These are phyloP conservation scores for Pythium sp. DNA, from an alignment of 352 stramenopile genomes.

Conservation along the genomic window DNA sequence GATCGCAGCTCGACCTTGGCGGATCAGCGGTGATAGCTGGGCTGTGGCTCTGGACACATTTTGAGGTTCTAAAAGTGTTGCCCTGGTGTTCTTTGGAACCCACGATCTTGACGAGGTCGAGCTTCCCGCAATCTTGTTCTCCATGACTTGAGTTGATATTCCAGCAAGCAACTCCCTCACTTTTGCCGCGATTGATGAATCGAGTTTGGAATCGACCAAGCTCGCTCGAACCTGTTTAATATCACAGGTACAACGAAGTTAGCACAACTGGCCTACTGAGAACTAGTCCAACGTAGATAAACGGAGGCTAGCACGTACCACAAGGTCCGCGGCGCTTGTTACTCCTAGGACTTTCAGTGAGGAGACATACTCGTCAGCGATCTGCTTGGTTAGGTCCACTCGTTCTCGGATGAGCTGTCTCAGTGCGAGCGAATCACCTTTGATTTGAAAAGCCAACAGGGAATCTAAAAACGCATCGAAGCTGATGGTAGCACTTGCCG, in stretches of 20 bases:
- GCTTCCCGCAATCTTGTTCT: neutral
- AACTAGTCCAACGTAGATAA: neutral
- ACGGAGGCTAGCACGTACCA: conserved; percentile 18
- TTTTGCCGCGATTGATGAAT: conserved; percentile 25
- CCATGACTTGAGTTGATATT: neutral
- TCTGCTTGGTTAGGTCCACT: conserved; percentile 21
- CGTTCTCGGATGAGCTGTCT: conserved; percentile 25
- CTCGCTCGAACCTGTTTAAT: conserved; percentile 14
- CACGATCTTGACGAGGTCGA: neutral
- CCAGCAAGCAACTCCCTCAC: conserved; percentile 24
- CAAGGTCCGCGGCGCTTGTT: conserved; percentile 24
- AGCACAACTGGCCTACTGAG: neutral
- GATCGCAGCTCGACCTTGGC: conserved; percentile 13
- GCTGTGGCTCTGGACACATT: neutral
- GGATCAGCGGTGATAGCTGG: conserved; percentile 28
- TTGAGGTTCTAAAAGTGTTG: neutral
- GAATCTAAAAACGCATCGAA: conserved; percentile 27
- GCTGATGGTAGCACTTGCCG: neutral
- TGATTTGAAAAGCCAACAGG: conserved; percentile 23
- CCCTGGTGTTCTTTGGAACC: neutral
- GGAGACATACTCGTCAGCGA: conserved; percentile 18
- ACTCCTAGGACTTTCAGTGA: conserved; percentile 22
- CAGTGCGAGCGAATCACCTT: conserved; percentile 21
- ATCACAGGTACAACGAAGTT: neutral
- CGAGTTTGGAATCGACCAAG: conserved; percentile 17